Evolutionary conservation across 768 basidiomycete species (phyloP), one percentile per base, ranked within the genome.

Genomic region (Lyophyllum semitale): DNA sequence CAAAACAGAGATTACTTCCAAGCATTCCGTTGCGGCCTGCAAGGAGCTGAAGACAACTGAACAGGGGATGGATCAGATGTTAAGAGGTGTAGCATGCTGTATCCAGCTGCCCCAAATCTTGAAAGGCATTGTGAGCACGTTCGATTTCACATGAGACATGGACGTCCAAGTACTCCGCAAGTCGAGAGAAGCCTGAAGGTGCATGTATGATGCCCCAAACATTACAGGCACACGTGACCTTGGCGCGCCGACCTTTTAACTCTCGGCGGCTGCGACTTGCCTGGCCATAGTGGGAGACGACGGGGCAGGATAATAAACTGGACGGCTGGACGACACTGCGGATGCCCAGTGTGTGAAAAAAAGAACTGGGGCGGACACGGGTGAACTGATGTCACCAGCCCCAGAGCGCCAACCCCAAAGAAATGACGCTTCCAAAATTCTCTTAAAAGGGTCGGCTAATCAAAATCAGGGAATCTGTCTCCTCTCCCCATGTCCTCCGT

Each of bases 401-500:
- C 46, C 37, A 45, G 53, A 40, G 41, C 51, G 20, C 43, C 32
- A 52, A 59, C 59, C 62, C 62, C 62, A 60, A 63, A 63, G 56
- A 59, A 60, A 57, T 54, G 55, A 11, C 22, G 12, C 51, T 51
- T 37, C 35, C 32, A 58, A 59, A 61, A 56, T 54, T 54, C 30
- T 48, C 50, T 56, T 59, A 61, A 61, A 59, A 61, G 44, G 52
- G 35, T 47, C 55, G 48, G 55, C 30, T 56, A 58, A 56, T 41
- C 48, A 59, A 57, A 35, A 23, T 32, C 15, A 40, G 48, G 27
- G 48, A 52, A 33, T 27, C 41, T 40, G 47, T 29, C 50, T 46
- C 38, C 23, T 47, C 33, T 58, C 57, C 32, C 57, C 64, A 69
- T 69, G 67, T 71, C 70, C 51, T 66, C 67, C 55, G 61, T 68